Evolutionary conservation across 352 stramenopile genomes (phyloP).

Genomic region (Pythium rishiriense): DNA sequence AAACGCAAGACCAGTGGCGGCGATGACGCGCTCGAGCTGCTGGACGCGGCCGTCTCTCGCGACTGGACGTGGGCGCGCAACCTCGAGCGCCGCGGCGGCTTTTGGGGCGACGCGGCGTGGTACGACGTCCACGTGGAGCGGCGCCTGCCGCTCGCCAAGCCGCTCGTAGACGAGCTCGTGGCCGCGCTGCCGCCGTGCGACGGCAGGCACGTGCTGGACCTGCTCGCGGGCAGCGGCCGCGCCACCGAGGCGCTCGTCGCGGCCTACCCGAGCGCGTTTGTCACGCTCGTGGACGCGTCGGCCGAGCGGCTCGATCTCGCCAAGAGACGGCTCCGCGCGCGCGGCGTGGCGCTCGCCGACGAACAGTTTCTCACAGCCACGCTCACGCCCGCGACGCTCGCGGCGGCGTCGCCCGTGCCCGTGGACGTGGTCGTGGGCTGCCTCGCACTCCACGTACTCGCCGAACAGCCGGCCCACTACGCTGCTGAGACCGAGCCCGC

Average conservation of each 20-base stretch:
- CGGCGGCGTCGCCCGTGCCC: slow-evolving; percentile 25
- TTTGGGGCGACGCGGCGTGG: slow-evolving; percentile 78
- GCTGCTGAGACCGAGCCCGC: background rate
- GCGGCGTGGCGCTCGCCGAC: slow-evolving; percentile 22
- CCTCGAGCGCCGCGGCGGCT: slow-evolving; percentile 58
- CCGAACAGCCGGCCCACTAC: slow-evolving; percentile 59
- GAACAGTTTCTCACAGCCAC: slow-evolving; percentile 35
- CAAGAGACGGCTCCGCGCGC: slow-evolving; percentile 33
- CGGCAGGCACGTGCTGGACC: slow-evolving; percentile 53
- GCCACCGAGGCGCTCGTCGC: slow-evolving; percentile 49
- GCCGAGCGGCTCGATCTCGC: slow-evolving; percentile 57
- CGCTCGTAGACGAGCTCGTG: slow-evolving; percentile 64
- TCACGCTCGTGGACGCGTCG: slow-evolving; percentile 65
- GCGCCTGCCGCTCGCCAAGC: slow-evolving; percentile 59
- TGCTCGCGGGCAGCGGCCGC: slow-evolving; percentile 68
- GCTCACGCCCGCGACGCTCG: slow-evolving; percentile 21
- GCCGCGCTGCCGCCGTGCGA: slow-evolving; percentile 62
- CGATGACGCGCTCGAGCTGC: slow-evolving; percentile 5
- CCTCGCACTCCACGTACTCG: slow-evolving; percentile 70
- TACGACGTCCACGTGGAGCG: slow-evolving; percentile 71
- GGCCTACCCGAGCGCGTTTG: slow-evolving; percentile 56
- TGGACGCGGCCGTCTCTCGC: background rate
- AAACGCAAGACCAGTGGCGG: slow-evolving; percentile 29
- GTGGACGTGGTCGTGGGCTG: slow-evolving; percentile 65
- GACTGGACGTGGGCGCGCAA: slow-evolving; percentile 53